Conservation (phyloP, 2,329 filamentous ascomycete species). For the Monosporascus ibericus region DNA sequence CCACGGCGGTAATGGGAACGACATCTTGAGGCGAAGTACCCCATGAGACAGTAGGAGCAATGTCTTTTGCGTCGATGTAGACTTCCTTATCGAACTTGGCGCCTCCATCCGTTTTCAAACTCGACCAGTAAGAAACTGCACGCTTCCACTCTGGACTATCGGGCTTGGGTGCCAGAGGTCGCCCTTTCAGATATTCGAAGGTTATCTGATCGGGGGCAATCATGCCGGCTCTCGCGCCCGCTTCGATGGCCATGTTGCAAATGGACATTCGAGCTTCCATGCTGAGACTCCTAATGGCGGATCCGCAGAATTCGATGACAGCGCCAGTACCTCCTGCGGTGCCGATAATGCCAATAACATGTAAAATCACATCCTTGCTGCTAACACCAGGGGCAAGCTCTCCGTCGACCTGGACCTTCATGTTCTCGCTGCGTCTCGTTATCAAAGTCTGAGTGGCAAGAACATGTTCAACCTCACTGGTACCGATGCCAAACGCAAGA, state of each 20-base stretch:
- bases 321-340: constrained; percentile 91
- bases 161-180: constrained; percentile 78
- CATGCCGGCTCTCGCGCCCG: constrained; percentile 91
- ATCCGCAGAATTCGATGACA: constrained; percentile 96
- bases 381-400: constrained; percentile 85
- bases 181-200: constrained; percentile 90
- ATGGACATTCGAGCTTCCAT: constrained; percentile 99
- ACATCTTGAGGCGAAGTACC: constrained; percentile 96
- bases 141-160: constrained; percentile 86
- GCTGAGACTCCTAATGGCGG: constrained; percentile 79
- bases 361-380: constrained; percentile 90
- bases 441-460: constrained; percentile 93
- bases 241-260: constrained; percentile 99
- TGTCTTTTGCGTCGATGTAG: constrained; percentile 86
- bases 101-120: constrained; percentile 75
- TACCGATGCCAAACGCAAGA: constrained; percentile 94
- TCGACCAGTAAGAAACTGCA: constrained; percentile 82
- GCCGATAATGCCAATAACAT: constrained; percentile 89
- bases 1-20: constrained; percentile 84
- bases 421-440: constrained; percentile 95
- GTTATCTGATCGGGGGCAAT: constrained; percentile 91
- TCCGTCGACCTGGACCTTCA: constrained; percentile 93
- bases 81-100: constrained; percentile 89
- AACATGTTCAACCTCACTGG: constrained; percentile 97
- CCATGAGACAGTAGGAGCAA: constrained; percentile 91